Evolutionary conservation across 2,329 filamentous ascomycete genomes (phyloP).

Genomic region (Cladosporium halotolerans): DNA sequence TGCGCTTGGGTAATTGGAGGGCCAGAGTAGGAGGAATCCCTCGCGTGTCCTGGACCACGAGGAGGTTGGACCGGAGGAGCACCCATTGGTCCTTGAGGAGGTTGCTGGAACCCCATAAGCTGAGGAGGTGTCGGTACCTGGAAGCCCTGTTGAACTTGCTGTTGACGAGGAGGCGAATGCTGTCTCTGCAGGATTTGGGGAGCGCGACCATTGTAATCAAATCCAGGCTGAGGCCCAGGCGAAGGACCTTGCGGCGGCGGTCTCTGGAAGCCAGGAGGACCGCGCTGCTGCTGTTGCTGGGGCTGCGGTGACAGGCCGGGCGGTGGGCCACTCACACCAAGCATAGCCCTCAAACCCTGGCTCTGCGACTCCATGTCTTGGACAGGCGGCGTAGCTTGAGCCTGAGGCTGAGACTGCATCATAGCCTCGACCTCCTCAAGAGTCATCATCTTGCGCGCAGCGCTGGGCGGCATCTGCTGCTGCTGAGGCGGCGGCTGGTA

Average conservation of each 20-base stretch:
- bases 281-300: slow-evolving; percentile 27
- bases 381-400: slow-evolving; percentile 13
- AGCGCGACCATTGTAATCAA: slow-evolving; percentile 35
- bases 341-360: slow-evolving; percentile 30
- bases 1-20: slow-evolving; percentile 61
- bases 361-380: slow-evolving; percentile 24
- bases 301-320: slow-evolving; percentile 17
- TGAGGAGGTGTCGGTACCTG: slow-evolving; percentile 17
- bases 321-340: slow-evolving; percentile 23
- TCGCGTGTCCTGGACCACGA: slow-evolving; percentile 28
- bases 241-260: slow-evolving; percentile 34
- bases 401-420: slow-evolving; percentile 63
- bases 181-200: slow-evolving; percentile 37
- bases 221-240: slow-evolving; percentile 31
- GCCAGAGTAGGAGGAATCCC: slow-evolving; percentile 44
- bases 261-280: slow-evolving; percentile 44
- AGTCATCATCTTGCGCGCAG: slow-evolving; percentile 77
- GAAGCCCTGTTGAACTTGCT: slow-evolving; percentile 20
- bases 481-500: slow-evolving; percentile 14
- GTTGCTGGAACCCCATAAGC: slow-evolving; percentile 22
- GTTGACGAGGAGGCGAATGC: slow-evolving; percentile 18
- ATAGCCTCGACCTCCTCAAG: slow-evolving; percentile 94
- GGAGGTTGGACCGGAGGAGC: slow-evolving; percentile 30
- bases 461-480: slow-evolving; percentile 20
- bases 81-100: slow-evolving; percentile 16